These are phyloP conservation scores for Candida insectalens DNA, from an alignment of 805 yeast genomes.

Conservation along the genomic window DNA sequence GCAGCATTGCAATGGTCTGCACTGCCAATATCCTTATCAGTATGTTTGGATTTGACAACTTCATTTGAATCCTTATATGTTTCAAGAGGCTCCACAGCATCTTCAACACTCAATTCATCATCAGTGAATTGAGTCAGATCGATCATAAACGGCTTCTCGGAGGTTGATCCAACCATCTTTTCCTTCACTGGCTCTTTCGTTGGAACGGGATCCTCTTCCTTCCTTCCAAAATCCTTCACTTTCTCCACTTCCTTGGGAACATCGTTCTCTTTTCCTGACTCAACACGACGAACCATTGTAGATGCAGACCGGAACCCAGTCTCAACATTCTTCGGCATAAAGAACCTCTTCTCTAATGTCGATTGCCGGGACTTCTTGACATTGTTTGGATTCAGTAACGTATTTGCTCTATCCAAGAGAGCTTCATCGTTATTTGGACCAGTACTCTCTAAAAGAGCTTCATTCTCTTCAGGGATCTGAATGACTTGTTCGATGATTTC, in stretches of 20 bases:
- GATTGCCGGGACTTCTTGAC: slow-evolving; percentile 13
- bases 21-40: not conserved
- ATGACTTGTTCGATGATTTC: slow-evolving; percentile 45
- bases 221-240: slow-evolving; percentile 1
- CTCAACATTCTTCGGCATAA: slow-evolving; percentile 66
- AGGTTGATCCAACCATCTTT: not conserved
- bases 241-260: slow-evolving; percentile 3
- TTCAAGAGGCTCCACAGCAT: too few relatives aligned
- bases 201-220: slow-evolving; percentile 4
- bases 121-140: slow-evolving; percentile 3
- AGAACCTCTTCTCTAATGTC: slow-evolving; percentile 35
- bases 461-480: slow-evolving; percentile 63
- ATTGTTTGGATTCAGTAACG: slow-evolving; percentile 40
- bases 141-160: not conserved
- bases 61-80: too few relatives aligned
- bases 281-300: slow-evolving; percentile 32
- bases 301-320: slow-evolving; percentile 54
- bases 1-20: slow-evolving; percentile 4
- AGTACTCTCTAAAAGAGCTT: slow-evolving; percentile 35
- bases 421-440: slow-evolving; percentile 43
- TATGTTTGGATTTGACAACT: too few relatives aligned
- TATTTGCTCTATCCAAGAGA: slow-evolving; percentile 58
- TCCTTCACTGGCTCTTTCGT: slow-evolving; percentile 1
- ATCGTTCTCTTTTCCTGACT: too few relatives aligned
- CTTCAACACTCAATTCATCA: slow-evolving; percentile 2